These are phyloP conservation scores for Fistulinella prunicolor DNA, from an alignment of 768 basidiomycete species.

Conservation along the genomic window DNA sequence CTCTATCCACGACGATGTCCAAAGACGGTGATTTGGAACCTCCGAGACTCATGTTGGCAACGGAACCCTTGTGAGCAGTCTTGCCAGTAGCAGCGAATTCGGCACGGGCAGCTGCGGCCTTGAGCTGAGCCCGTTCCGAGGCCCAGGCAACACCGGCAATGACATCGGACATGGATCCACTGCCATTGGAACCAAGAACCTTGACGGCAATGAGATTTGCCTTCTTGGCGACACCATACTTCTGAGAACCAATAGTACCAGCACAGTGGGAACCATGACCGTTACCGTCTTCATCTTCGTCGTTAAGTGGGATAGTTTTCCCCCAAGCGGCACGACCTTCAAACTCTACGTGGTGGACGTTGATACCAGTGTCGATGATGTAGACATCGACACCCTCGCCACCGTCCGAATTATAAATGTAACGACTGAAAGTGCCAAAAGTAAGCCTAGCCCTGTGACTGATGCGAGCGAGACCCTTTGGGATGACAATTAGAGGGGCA, in stretches of 20 bases:
- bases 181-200: slow-evolving; percentile 91
- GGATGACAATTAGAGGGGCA: slow-evolving; percentile 10
- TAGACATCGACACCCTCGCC: slow-evolving; percentile 95
- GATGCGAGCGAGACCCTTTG: slow-evolving; percentile 90
- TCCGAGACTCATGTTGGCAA: slow-evolving; percentile 96
- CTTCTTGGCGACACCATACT: slow-evolving; percentile 95
- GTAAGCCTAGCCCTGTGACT: slow-evolving; percentile 78
- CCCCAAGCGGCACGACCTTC: slow-evolving; percentile 92
- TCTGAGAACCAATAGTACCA: slow-evolving; percentile 90
- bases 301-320: slow-evolving; percentile 81
- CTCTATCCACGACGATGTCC: slow-evolving; percentile 80
- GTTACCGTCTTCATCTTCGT: slow-evolving; percentile 87
- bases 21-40: slow-evolving; percentile 88
- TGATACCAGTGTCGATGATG: slow-evolving; percentile 87
- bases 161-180: slow-evolving; percentile 94
- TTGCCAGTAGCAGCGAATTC: slow-evolving; percentile 72
- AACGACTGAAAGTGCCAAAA: slow-evolving; percentile 82
- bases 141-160: slow-evolving; percentile 87
- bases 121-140: slow-evolving; percentile 46
- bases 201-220: slow-evolving; percentile 90
- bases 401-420: slow-evolving; percentile 65
- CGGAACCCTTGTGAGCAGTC: slow-evolving; percentile 88
- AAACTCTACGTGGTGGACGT: slow-evolving; percentile 80
- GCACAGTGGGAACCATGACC: slow-evolving; percentile 96
- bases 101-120: slow-evolving; percentile 56